A percentile compares a stretch with the other conserved stretches of the same genome.
Conservation (phyloP, 2,329 filamentous ascomycete species). For the Talaromyces rugulosus region DNA sequence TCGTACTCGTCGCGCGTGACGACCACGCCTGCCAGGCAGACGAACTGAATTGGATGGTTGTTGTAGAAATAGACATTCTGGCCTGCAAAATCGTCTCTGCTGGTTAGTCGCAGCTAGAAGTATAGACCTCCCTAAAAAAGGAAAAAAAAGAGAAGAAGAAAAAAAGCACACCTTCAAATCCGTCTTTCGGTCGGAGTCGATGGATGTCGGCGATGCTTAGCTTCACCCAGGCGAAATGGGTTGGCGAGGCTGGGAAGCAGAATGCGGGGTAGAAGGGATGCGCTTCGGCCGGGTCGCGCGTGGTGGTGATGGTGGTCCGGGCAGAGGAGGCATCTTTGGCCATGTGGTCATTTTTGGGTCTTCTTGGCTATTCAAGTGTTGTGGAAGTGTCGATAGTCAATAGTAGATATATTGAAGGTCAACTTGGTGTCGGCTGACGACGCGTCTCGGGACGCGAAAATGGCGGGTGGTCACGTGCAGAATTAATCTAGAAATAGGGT, state of each 20-base stretch:
- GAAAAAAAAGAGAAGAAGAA: no score
- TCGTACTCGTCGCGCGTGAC: constrained; percentile 57
- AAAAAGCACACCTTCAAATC: constrained; percentile 46
- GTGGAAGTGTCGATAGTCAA: no score
- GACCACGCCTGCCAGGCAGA: constrained; percentile 66
- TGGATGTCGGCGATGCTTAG: constrained; percentile 55
- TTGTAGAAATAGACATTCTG: constrained; percentile 60
- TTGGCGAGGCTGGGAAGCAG: constrained; percentile 58
- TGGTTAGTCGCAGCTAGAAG: neutral
- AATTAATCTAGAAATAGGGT: neutral
- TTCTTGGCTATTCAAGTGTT: neutral
- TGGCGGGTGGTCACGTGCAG: neutral
- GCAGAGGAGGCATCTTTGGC: constrained; percentile 12
- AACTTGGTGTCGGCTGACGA: neutral
- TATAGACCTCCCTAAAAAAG: neutral
- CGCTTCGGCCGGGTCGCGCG: neutral
- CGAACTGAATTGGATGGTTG: constrained; percentile 74
- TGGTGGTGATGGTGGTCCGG: neutral
- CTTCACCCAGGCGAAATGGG: constrained; percentile 61
- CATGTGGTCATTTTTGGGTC: constrained; percentile 10
- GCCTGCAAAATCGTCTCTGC: constrained; percentile 29
- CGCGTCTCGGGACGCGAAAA: neutral
- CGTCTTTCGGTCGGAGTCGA: constrained; percentile 42
- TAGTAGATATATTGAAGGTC: neutral
- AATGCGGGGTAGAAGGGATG: constrained; percentile 52